Conservation (phyloP, 495 filamentous ascomycete species). For the Choiromyces venosus region DNA sequence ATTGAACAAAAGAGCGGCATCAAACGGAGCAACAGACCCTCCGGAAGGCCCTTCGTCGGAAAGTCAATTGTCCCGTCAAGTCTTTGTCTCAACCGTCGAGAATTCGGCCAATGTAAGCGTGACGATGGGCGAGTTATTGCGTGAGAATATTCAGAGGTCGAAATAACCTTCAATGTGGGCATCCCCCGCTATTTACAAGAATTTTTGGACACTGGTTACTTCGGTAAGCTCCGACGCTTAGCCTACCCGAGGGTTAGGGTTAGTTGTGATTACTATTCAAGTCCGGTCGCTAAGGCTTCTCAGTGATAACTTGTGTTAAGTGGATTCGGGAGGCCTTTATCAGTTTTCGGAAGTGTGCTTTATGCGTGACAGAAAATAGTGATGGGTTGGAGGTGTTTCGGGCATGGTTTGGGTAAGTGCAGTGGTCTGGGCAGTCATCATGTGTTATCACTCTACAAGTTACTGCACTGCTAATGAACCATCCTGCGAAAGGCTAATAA, state of each 20-base stretch:
- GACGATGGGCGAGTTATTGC: neutral
- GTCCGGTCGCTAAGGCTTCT: neutral
- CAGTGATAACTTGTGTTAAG: neutral
- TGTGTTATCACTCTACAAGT: neutral
- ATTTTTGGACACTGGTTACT: neutral
- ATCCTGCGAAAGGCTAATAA: too few species aligned
- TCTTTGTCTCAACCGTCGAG: neutral
- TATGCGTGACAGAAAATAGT: neutral
- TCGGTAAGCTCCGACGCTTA: too few species aligned
- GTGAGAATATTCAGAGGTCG: neutral
- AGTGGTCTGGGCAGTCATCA: neutral
- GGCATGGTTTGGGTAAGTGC: neutral
- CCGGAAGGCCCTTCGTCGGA: neutral
- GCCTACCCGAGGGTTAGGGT: neutral
- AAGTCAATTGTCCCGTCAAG: neutral
- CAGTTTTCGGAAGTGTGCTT: neutral
- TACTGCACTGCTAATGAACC: neutral
- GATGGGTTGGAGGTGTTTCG: neutral
- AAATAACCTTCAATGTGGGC: neutral
- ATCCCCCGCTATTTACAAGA: neutral
- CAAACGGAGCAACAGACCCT: neutral
- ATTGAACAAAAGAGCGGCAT: neutral
- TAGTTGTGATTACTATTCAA: neutral
- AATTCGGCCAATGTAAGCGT: neutral
- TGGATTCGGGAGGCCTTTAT: neutral